phyloP scores from a whole-genome alignment of 2,329 filamentous ascomycete genomes.

The Sporothrix protearum region DNA sequence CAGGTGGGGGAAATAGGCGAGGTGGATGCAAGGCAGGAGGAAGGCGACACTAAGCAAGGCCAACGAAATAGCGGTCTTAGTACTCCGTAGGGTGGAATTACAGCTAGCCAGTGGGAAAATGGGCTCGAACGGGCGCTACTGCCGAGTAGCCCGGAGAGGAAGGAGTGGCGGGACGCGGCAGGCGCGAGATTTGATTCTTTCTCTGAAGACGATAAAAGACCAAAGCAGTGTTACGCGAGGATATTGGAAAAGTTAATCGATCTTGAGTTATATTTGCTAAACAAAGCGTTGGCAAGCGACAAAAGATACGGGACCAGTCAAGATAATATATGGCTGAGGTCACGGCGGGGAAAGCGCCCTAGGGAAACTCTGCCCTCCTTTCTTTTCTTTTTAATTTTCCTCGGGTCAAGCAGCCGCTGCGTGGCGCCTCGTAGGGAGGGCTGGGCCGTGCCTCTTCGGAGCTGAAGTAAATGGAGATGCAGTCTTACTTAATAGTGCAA shows the following conservation, averaged over 20 bases:
- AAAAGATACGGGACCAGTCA: not conserved
- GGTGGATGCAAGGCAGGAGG: not conserved
- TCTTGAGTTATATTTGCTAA: not conserved
- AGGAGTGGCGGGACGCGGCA: not conserved
- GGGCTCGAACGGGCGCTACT: conserved; percentile 13
- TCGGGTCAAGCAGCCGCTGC: conserved; percentile 7
- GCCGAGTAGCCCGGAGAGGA: not conserved
- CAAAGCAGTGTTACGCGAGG: conserved; percentile 4
- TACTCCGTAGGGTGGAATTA: not conserved
- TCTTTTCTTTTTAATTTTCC: not conserved
- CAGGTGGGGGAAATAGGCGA: conserved; percentile 10
- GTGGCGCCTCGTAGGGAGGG: conserved; percentile 1
- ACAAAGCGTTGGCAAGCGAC: not conserved
- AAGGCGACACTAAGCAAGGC: conserved; percentile 3
- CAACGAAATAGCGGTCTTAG: conserved; percentile 4
- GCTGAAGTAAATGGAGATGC: too few species aligned
- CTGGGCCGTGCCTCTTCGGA: not conserved
- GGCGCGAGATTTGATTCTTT: not conserved
- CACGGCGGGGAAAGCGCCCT: conserved; percentile 1
- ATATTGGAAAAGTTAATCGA: not conserved
- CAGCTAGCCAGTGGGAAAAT: conserved; percentile 13
- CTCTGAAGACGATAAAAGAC: not conserved
- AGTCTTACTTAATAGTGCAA: not conserved
- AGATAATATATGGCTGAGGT: not conserved
- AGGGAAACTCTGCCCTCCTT: not conserved